phyloP scores from a whole-genome alignment of 78 protist species.

The Diacronema lutheri region DNA sequence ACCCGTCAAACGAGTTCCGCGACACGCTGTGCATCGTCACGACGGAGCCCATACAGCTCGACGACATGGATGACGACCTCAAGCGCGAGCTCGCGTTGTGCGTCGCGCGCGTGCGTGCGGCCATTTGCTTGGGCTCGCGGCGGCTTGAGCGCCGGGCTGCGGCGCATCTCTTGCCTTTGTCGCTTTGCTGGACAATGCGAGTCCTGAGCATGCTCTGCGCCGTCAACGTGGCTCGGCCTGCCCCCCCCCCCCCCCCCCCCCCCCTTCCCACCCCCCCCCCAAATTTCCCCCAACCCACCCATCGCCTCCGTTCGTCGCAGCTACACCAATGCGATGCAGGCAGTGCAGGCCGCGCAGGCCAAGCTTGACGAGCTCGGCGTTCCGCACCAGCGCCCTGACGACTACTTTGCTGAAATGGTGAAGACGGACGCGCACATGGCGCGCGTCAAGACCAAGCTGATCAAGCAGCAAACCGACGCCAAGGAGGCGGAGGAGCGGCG shows the following conservation, averaged over 20 bases:
- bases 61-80: constrained; percentile 64
- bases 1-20: too few relatives aligned
- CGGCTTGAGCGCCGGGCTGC: too few relatives aligned
- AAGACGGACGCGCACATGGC: constrained; percentile 86
- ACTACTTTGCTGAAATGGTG: constrained; percentile 91
- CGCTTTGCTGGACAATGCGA: too few relatives aligned
- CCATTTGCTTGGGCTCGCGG: too few relatives aligned
- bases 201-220: too few relatives aligned
- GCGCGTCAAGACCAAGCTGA: constrained; percentile 43
- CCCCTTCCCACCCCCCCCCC: too few relatives aligned
- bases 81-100: constrained; percentile 64
- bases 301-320: background rate
- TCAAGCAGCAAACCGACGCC: constrained; percentile 47
- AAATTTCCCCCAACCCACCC: too few relatives aligned
- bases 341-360: constrained; percentile 17
- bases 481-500: constrained; percentile 58
- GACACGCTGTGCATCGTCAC: too few relatives aligned
- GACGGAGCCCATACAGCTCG: background rate
- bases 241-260: too few relatives aligned
- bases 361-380: constrained; percentile 7
- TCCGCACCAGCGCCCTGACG: constrained; percentile 64
- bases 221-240: too few relatives aligned
- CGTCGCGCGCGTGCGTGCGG: constrained; percentile 13
- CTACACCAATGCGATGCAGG: constrained; percentile 47
- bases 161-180: too few relatives aligned